Evolutionary conservation across 306 rosid species (phyloP).

Genomic region (Elaeagnus macrophylla): DNA sequence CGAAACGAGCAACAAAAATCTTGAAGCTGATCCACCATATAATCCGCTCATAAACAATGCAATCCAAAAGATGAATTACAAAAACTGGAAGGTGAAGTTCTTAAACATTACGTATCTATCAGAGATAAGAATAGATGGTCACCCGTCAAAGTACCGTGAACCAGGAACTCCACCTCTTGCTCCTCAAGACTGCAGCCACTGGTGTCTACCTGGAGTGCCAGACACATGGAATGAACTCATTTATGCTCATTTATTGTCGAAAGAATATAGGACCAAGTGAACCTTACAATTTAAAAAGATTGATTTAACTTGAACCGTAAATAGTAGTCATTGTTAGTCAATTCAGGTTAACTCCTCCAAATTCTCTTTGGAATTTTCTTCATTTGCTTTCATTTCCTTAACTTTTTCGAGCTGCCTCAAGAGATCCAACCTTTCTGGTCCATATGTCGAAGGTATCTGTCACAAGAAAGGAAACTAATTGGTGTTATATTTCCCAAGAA

Average conservation of each 20-base stretch:
- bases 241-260: conserved; percentile 55
- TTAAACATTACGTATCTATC: conserved; percentile 83
- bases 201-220: conserved; percentile 98
- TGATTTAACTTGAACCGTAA: conserved; percentile 31
- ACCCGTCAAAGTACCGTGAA: conserved; percentile 84
- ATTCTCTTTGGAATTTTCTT: conserved; percentile 36
- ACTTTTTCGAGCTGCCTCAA: conserved; percentile 89
- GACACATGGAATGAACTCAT: conserved; percentile 91
- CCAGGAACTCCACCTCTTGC: conserved; percentile 62
- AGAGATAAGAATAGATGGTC: conserved; percentile 73
- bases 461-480: conserved; percentile 11
- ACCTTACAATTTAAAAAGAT: conserved; percentile 25
- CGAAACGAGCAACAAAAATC: conserved; percentile 36
- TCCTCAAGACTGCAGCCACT: conserved; percentile 96
- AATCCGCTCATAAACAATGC: conserved; percentile 49
- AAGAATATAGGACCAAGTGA: conserved; percentile 38
- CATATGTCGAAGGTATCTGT: conserved; percentile 95
- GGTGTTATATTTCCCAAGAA: background rate
- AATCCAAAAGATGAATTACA: conserved; percentile 51
- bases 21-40: conserved; percentile 49
- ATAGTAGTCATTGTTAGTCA: conserved; percentile 28
- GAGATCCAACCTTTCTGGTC: conserved; percentile 87
- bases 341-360: conserved; percentile 45
- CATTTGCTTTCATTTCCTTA: conserved; percentile 64
- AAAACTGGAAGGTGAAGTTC: conserved; percentile 46